Percentiles rank a stretch among this genome's conserved stretches.
phyloP scores from a whole-genome alignment of 1,284 basidiomycete genomes.

The Puccinia horiana region DNA sequence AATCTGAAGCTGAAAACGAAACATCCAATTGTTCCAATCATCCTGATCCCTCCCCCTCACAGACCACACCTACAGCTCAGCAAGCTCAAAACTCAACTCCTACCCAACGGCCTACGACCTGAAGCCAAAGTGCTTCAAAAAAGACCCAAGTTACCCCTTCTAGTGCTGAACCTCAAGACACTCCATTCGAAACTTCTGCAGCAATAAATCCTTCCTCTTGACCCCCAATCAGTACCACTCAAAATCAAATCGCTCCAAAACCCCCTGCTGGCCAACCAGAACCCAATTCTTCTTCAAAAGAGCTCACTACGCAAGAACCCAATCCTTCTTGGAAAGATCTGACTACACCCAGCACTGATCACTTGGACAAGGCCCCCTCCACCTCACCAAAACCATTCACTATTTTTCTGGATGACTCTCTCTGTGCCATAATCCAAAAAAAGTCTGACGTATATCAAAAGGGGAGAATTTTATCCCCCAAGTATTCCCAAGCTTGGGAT shows the following conservation, averaged over 20 bases:
- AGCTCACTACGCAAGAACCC: background rate
- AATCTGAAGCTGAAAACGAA: too few species aligned
- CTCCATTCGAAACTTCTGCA: background rate
- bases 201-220: background rate
- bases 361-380: background rate
- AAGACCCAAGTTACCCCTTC: background rate
- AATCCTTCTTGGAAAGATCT: background rate
- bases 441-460: too few species aligned
- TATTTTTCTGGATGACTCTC: background rate
- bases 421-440: background rate
- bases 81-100: background rate
- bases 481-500: slow-evolving; percentile 4
- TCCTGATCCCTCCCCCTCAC: background rate
- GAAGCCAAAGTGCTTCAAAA: background rate
- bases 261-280: background rate
- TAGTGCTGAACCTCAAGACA: background rate
- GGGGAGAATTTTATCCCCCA: background rate
- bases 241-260: background rate
- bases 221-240: too few species aligned
- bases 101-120: background rate
- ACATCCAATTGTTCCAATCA: background rate
- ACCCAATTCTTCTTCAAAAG: too few species aligned
- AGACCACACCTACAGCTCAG: background rate
- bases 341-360: background rate
- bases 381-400: background rate